A percentile compares a stretch with the other conserved stretches of the same genome.
phyloP scores from a whole-genome alignment of 805 yeast genomes.

The Sugiyamaella smithiae region DNA sequence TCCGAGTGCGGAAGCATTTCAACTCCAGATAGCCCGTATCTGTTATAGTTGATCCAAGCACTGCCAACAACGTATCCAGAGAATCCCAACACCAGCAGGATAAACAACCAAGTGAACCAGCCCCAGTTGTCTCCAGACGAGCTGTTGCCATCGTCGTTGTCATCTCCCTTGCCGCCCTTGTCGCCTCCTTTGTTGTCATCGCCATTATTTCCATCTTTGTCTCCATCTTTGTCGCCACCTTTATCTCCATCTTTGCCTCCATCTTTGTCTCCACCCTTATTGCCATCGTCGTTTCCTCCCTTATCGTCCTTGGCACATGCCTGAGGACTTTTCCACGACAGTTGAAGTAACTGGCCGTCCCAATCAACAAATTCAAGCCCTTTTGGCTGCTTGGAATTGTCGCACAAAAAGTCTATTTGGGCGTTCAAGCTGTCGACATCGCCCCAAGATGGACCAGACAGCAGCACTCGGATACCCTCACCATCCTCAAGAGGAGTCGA shows the following conservation, averaged over 20 bases:
- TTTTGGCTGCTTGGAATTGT: slow-evolving; percentile 15
- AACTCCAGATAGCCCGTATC: slow-evolving; percentile 62
- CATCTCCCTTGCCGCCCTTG: slow-evolving; percentile 29
- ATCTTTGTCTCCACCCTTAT: slow-evolving; percentile 25
- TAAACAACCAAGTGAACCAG: slow-evolving; percentile 78
- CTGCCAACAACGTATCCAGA: slow-evolving; percentile 70
- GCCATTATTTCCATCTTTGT: slow-evolving; percentile 22
- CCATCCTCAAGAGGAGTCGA: slow-evolving; percentile 16
- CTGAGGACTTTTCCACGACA: slow-evolving; percentile 22
- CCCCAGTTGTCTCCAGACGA: slow-evolving; percentile 57
- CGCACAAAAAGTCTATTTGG: slow-evolving; percentile 32
- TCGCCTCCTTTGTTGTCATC: slow-evolving; percentile 25
- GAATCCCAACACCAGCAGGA: slow-evolving; percentile 66
- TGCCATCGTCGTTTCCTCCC: slow-evolving; percentile 11
- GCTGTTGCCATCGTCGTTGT: slow-evolving; percentile 32
- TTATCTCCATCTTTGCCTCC: slow-evolving; percentile 6
- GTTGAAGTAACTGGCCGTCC: slow-evolving; percentile 20
- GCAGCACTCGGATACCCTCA: slow-evolving; percentile 37
- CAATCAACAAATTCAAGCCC: slow-evolving; percentile 19
- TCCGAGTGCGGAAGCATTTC: slow-evolving; percentile 45
- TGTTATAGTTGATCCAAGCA: slow-evolving; percentile 72
- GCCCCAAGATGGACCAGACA: slow-evolving; percentile 72
- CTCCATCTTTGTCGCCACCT: neutral
- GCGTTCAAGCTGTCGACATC: slow-evolving; percentile 40
- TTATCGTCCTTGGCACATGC: slow-evolving; percentile 23